phyloP scores from a whole-genome alignment of 306 rosid species.

The Myrica gale region DNA sequence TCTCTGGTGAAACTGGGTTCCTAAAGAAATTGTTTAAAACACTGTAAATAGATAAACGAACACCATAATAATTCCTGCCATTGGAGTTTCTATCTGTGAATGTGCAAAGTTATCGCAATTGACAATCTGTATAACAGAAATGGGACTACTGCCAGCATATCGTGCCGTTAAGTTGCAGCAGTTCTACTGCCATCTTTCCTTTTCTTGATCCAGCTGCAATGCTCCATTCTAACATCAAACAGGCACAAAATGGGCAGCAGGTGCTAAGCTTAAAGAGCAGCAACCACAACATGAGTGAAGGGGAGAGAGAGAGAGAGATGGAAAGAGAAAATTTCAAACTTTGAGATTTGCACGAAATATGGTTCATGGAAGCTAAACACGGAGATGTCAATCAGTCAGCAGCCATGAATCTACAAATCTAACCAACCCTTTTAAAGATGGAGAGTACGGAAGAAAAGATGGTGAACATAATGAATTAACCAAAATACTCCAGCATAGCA shows the following conservation, averaged over 20 bases:
- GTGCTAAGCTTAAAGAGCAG: not conserved
- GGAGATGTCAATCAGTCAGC: slow-evolving; percentile 10
- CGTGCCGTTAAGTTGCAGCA: not conserved
- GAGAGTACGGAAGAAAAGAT: not conserved
- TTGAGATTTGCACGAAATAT: not conserved
- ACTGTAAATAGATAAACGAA: slow-evolving; percentile 10
- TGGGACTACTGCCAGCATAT: not conserved
- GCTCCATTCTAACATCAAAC: not conserved
- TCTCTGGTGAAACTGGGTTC: slow-evolving; percentile 69
- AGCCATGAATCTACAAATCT: slow-evolving; percentile 7
- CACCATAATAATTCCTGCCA: not conserved
- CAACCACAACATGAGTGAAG: not conserved
- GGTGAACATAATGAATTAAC: slow-evolving; percentile 9
- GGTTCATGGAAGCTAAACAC: not conserved
- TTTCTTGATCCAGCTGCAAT: not conserved
- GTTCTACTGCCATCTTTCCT: not conserved
- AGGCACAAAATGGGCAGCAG: not conserved
- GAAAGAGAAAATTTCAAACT: not conserved
- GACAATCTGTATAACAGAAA: not conserved
- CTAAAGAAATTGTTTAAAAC: slow-evolving; percentile 39
- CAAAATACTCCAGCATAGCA: not conserved
- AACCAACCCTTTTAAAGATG: slow-evolving; percentile 1
- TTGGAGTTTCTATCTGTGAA: not conserved
- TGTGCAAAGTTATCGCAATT: not conserved
- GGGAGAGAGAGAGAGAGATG: not conserved